Percentiles rank a stretch among this genome's conserved stretches.
These are phyloP conservation scores for Colletotrichum shisoi DNA, from an alignment of 2,329 filamentous ascomycete genomes.

Conservation along the genomic window DNA sequence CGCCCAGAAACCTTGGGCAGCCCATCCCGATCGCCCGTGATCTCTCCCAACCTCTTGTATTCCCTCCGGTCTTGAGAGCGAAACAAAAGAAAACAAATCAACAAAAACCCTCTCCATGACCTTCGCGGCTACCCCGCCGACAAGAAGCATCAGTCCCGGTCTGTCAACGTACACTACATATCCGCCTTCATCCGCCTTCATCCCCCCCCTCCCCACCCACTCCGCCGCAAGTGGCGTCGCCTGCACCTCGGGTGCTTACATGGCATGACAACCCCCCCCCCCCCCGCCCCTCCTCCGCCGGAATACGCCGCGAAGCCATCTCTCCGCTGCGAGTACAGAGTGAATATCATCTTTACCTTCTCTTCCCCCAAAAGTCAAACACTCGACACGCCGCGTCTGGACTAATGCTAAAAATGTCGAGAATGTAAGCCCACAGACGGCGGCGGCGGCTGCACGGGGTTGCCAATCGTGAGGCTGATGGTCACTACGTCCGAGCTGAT, in stretches of 20 bases:
- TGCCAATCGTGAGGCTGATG: not conserved
- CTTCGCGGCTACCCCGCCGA: not conserved
- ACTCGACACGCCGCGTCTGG: too few species aligned
- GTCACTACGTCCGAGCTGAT: not conserved
- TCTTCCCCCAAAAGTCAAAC: too few species aligned
- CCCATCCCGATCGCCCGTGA: not conserved
- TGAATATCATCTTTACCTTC: not conserved
- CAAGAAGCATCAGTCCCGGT: not conserved
- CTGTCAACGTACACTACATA: conserved; percentile 6
- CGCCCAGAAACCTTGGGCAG: not conserved
- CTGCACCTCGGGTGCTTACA: conserved; percentile 11
- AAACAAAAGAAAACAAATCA: too few species aligned
- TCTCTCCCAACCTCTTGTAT: too few species aligned
- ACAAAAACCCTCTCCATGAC: not conserved
- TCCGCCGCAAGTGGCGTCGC: conserved; percentile 9
- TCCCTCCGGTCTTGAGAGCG: too few species aligned
- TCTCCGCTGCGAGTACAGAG: not conserved
- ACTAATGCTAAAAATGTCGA: not conserved
- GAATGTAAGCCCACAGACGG: not conserved
- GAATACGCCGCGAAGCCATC: not conserved
- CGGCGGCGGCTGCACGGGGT: not conserved
- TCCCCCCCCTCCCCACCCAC: not conserved
- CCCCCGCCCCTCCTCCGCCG: not conserved
- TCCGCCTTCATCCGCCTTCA: not conserved
- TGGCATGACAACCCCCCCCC: not conserved